phyloP scores from a whole-genome alignment of 2,329 filamentous ascomycete genomes.

The Fusarium guadeloupense region DNA sequence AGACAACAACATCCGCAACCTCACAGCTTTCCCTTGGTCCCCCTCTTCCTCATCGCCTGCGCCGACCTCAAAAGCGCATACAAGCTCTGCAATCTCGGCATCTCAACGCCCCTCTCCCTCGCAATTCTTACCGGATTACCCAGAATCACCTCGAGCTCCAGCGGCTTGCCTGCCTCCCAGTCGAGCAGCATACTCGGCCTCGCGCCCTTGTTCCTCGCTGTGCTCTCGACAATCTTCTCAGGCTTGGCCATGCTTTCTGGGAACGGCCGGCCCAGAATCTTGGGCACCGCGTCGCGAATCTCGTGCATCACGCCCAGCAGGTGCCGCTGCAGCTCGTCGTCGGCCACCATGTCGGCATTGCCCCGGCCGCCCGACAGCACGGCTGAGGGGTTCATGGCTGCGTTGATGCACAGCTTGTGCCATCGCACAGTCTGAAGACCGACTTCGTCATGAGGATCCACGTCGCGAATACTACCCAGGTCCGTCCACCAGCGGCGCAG shows the following conservation, averaged over 20 bases:
- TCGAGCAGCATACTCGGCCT: constrained; percentile 75
- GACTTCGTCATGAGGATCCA: constrained; percentile 69
- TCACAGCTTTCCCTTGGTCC: constrained; percentile 45
- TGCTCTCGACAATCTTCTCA: constrained; percentile 70
- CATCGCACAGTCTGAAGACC: constrained; percentile 76
- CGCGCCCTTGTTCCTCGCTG: constrained; percentile 70
- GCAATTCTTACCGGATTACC: constrained; percentile 76
- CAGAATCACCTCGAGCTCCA: constrained; percentile 78
- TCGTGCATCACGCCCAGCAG: constrained; percentile 75
- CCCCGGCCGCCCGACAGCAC: constrained; percentile 71
- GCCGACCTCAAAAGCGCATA: constrained; percentile 73
- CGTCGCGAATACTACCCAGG: constrained; percentile 71
- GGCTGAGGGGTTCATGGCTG: constrained; percentile 77
- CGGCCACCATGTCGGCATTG: constrained; percentile 72
- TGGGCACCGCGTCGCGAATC: constrained; percentile 70
- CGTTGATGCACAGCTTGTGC: constrained; percentile 82
- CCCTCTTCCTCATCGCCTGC: constrained; percentile 60
- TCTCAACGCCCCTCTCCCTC: constrained; percentile 67
- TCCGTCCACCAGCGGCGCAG: constrained; percentile 64
- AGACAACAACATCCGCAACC: not conserved
- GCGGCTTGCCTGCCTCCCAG: constrained; percentile 70
- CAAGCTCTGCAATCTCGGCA: constrained; percentile 72
- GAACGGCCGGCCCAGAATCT: constrained; percentile 68
- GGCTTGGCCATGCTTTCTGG: constrained; percentile 67
- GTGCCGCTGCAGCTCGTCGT: constrained; percentile 70